Evolutionary conservation across 257 asterid species (phyloP).

Genomic region (Solanum tacnaense): DNA sequence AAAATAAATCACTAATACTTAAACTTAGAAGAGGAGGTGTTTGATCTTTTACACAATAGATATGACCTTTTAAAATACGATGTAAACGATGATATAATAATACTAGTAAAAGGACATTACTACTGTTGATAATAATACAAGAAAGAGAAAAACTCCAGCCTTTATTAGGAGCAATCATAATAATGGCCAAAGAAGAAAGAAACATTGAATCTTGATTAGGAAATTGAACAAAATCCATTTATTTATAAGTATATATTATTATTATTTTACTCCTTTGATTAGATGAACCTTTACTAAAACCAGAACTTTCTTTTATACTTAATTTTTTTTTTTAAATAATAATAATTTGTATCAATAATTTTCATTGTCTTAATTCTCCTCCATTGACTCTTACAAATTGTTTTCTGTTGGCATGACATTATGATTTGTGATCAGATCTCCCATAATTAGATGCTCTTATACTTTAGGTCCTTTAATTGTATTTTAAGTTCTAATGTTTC

Average conservation of each 20-base stretch:
- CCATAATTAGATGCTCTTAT: neutral
- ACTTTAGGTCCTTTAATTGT: neutral
- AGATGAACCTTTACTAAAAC: neutral
- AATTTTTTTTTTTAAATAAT: neutral
- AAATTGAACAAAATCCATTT: neutral
- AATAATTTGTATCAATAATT: neutral
- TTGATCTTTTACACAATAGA: neutral
- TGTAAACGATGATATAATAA: neutral
- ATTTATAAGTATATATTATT: neutral
- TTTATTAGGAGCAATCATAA: neutral
- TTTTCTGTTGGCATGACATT: neutral
- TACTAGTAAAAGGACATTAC: neutral
- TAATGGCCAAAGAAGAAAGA: neutral
- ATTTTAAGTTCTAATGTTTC: neutral
- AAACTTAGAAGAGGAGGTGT: neutral
- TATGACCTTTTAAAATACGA: neutral
- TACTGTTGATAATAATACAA: neutral
- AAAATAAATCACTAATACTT: neutral
- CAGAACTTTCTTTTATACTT: neutral
- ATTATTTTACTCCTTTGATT: neutral
- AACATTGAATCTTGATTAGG: neutral
- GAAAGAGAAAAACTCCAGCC: neutral
- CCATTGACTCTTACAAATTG: neutral
- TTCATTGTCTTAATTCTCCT: neutral
- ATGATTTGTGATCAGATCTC: neutral